Conservation (phyloP, 371 early-diverging fungal genomes). For the Lichtheimia corymbifera region DNA sequence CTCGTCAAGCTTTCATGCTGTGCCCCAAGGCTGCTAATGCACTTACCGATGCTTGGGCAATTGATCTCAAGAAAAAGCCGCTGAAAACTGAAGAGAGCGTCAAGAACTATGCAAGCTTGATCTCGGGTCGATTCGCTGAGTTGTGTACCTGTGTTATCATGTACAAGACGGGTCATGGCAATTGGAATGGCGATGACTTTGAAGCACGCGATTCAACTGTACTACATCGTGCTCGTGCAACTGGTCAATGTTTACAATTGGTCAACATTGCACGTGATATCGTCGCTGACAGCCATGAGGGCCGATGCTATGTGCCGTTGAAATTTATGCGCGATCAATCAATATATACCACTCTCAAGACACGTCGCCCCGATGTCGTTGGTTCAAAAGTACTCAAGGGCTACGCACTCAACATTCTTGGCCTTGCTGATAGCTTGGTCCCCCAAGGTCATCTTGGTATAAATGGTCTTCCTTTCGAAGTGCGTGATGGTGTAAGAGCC, state of each 20-base stretch:
- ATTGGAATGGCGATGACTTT: conserved; percentile 28
- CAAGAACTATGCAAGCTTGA: conserved; percentile 43
- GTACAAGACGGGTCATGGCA: conserved; percentile 43
- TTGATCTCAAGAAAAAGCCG: conserved; percentile 39
- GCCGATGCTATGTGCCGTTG: conserved; percentile 53
- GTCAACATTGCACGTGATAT: conserved; percentile 62
- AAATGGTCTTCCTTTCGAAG: conserved; percentile 35
- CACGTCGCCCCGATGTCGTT: conserved; percentile 23
- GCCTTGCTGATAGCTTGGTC: conserved; percentile 27
- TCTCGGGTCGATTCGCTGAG: conserved; percentile 59
- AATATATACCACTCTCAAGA: conserved; percentile 22
- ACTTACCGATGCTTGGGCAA: conserved; percentile 51
- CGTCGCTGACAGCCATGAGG: conserved; percentile 46
- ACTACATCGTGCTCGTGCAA: conserved; percentile 43
- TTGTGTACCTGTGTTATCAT: conserved; percentile 44
- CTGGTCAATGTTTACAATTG: conserved; percentile 61
- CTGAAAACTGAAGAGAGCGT: conserved; percentile 44
- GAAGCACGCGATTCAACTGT: conserved; percentile 27
- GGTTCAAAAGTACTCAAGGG: conserved; percentile 24
- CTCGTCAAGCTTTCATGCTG: conserved; percentile 40
- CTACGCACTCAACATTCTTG: conserved; percentile 27
- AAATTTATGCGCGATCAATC: conserved; percentile 29
- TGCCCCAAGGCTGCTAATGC: conserved; percentile 47
- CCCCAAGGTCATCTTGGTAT: conserved; percentile 43
- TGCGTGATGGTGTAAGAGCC: conserved; percentile 41